Percentiles rank a stretch among this genome's conserved stretches.
These are phyloP conservation scores for Agarophyton chilense DNA, from an alignment of 23 red algal species.

Conservation along the genomic window DNA sequence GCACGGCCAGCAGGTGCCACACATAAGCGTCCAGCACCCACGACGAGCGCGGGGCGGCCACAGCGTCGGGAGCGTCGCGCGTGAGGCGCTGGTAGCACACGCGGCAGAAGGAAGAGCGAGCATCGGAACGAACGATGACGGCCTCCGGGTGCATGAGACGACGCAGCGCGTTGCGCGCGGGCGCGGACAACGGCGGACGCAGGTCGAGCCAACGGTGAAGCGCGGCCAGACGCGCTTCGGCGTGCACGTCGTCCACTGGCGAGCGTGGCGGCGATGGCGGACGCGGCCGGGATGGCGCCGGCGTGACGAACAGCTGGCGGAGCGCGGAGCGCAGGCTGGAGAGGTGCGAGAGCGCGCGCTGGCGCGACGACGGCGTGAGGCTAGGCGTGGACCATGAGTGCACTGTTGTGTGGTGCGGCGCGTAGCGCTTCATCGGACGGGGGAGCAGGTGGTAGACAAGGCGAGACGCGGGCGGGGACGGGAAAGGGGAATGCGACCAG, in stretches of 20 bases:
- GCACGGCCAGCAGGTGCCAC: slow-evolving; percentile 4
- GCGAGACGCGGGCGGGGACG: not conserved
- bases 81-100: not conserved
- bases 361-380: not conserved
- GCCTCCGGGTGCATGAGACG: slow-evolving; percentile 17
- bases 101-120: not conserved
- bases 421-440: slow-evolving; percentile 28
- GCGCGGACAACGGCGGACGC: not conserved
- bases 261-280: not conserved
- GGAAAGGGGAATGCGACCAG: not conserved
- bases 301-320: slow-evolving; percentile 19
- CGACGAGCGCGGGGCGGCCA: not conserved
- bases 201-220: slow-evolving; percentile 47
- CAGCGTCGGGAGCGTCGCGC: not conserved
- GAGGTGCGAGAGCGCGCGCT: not conserved
- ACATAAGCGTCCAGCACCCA: not conserved
- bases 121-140: slow-evolving; percentile 16
- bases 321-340: not conserved
- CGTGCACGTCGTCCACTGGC: slow-evolving; percentile 38
- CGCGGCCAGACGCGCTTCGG: slow-evolving; percentile 14
- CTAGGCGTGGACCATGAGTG: slow-evolving; percentile 25
- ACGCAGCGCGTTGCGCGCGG: slow-evolving; percentile 16
- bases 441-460: not conserved
- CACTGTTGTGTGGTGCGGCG: slow-evolving; percentile 41
- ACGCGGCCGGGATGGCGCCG: not conserved